phyloP scores from a whole-genome alignment of 148 eudicot genomes.

The Camellia granthamiana region DNA sequence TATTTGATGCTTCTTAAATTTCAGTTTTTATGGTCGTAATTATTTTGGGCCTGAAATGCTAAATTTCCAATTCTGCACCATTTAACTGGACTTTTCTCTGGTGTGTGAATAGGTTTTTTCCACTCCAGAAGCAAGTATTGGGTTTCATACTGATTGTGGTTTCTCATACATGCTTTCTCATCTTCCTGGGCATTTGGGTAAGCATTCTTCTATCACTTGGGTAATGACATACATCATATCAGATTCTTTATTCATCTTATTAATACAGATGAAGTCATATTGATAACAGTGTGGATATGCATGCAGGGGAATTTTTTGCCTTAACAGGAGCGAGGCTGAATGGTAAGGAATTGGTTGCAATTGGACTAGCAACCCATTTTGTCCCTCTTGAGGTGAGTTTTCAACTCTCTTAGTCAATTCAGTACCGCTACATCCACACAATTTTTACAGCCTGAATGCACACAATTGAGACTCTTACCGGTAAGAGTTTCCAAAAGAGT shows the following conservation, averaged over 20 bases:
- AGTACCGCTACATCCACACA: too few species aligned
- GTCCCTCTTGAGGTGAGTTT: conserved; percentile 80
- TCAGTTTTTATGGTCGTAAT: background rate
- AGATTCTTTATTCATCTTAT: conserved; percentile 4
- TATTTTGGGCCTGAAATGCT: background rate
- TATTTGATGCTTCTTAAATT: conserved; percentile 9
- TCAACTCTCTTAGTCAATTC: background rate
- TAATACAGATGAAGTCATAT: background rate
- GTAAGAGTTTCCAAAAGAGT: too few species aligned
- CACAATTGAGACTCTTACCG: too few species aligned
- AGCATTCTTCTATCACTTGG: conserved; percentile 15
- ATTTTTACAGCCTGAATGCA: too few species aligned
- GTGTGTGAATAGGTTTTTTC: conserved; percentile 56
- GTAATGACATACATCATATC: background rate
- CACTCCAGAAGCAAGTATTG: conserved; percentile 94
- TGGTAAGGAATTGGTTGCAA: conserved; percentile 77
- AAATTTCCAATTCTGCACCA: background rate
- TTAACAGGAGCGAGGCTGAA: conserved; percentile 85
- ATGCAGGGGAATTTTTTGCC: conserved; percentile 86
- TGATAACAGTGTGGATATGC: conserved; percentile 13
- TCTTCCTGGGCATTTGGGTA: conserved; percentile 87
- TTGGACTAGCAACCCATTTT: conserved; percentile 89
- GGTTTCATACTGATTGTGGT: conserved; percentile 89
- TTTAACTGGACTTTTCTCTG: background rate
- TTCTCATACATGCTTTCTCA: conserved; percentile 85